Base-by-base conservation (phyloP, 805 yeast genomes). In the Kodamaea kaohsiungensis region DNA sequence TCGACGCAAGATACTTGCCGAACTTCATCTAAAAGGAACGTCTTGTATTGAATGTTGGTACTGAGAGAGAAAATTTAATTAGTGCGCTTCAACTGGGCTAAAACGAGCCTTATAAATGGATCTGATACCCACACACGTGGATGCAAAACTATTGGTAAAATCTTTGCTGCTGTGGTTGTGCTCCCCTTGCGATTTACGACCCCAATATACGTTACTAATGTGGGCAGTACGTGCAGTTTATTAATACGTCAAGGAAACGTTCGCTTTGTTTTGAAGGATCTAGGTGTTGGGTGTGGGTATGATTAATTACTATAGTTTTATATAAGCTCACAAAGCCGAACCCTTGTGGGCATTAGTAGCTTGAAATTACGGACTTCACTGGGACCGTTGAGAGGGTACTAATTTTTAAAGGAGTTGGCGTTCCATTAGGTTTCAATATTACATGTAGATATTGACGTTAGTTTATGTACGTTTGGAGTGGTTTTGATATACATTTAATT, bases 1-100 rank as follows among this genome's bases (percentile, higher is more conserved):
- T 84, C 43, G 96, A 88, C 59, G 96, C 98, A 67, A 95, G 78
- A 66, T 91, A 89, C 72, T 95, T 95, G 50, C 99, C 99, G 71
- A 91, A 95, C 78, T 95, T 95, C 99, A 77, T 75, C 13, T 8
- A 30, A 30, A 30, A 3, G 25, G 35, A 30, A 12, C 35, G 35
- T 30, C 35, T 30, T 30, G 25, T 22, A 22, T 18, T 30, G 46
- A 33, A 13, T 19, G 7, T 43, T 12, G 35, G 18, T 27, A 3
- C 39, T 1, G 16, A 30, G 19, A 17, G 19, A 16, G 42, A 9
- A 30, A 33, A 46, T 13, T n/a, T 13, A 33, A 18, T 30, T 33
- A 13, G 16, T 46, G 19, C 27, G 39, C 38, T 30, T 30, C 35
- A 22, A 10, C 35, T 9, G 35, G 35, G 35, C 35, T 30, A 30